Evolutionary conservation across 805 yeast species (phyloP), one percentile per base, ranked within the genome.

Genomic region (Hyphopichia homilentoma): DNA sequence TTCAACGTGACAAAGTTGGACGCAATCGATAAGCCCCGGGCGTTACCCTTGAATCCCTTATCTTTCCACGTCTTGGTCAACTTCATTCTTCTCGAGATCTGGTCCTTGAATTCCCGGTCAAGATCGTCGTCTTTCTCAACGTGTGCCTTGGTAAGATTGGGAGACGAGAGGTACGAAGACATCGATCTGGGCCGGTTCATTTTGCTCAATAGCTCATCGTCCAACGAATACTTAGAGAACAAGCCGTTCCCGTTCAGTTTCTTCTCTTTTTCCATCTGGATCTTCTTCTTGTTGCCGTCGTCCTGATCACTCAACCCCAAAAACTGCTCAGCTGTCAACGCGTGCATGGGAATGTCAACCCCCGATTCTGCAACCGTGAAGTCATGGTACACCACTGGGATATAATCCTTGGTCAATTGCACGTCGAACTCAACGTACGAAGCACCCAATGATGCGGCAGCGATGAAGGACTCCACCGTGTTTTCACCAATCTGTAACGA

Each of bases 341-440:
- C 78, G 59, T 89, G 96, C 96, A 90, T 89, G 3, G 97, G 97
- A 30, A 89, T 82, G 61, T 90, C 97, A 31, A 85, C 87, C 12
- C 97, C 97, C 5, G 95, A 80, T 51, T 90, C 97, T 2, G 96
- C 95, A 30, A 90, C 96, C 26, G 86, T 56, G 52, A 90, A 90
- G 54, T 90, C 97, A 57, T 90, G 97, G 51, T 90, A 90, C 18
- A 90, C 84, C 5, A 90, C 97, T 2, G 97, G 97, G 7, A 86
- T 79, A 43, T 70, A 69, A 56, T 90, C 97, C 52, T 88, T 87
- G 11, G 97, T 90, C 45, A 90, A 66, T 54, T 90, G 97, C 28
- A 90, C 97, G 59, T 90, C 97, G 54, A 90, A 90, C 59, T 90
- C 97, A 32, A 90, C 97, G 50, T 90, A 90, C 2, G 95, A 82